Base-by-base conservation (phyloP, 805 yeast genomes). In the Yarrowia osloensis region DNA sequence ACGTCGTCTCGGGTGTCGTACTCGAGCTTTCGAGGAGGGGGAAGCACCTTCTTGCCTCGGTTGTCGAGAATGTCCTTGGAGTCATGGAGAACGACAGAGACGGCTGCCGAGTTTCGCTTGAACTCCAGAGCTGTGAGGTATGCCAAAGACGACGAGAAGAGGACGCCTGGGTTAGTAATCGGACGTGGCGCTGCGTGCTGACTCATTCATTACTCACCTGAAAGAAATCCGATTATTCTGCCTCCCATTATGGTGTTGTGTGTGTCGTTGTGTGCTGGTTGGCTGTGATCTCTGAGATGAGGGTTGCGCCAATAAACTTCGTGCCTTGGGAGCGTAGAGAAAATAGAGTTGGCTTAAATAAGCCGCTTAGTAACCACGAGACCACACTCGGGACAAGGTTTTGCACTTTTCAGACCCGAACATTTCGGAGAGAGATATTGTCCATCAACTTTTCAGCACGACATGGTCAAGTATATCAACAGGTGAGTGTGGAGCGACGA, bases 111-210 rank as follows among this genome's bases (percentile, higher is more conserved):
- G 73, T 83, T 84, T 42, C 75, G 75, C 62, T 81, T 80, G 70
- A 90, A 81, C 71, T 86, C 84, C 67, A 79, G 80, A 2, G 85
- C 85, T 1, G 91, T 86, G 69, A 85, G 81, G 75, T 88, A 88
- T 2, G 88, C 84, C 12, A 85, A 74, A 1, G 89, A 81, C 15
- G 75, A 70, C 3, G 91, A 84, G 1, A 90, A 84, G n/a, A 87
- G 78, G 1, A 86, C 86, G 12, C 88, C 88, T 68, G 81, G 65
- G 82, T 80, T 17, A 84, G 83, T 67, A 33, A 40, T 19, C 19
- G 26, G 7, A 7, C 2, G 62, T n/a, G 19, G 2, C 3, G 7
- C 12, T n/a, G 8, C 13, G 15, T 7, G 37, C 55, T 17, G 19
- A 50, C 42, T 26, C 9, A n/a, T n/a, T 19, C 21, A 6, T n/a